Evolutionary conservation across 768 basidiomycete genomes (phyloP).

Genomic region (Lentinula detonsa): DNA sequence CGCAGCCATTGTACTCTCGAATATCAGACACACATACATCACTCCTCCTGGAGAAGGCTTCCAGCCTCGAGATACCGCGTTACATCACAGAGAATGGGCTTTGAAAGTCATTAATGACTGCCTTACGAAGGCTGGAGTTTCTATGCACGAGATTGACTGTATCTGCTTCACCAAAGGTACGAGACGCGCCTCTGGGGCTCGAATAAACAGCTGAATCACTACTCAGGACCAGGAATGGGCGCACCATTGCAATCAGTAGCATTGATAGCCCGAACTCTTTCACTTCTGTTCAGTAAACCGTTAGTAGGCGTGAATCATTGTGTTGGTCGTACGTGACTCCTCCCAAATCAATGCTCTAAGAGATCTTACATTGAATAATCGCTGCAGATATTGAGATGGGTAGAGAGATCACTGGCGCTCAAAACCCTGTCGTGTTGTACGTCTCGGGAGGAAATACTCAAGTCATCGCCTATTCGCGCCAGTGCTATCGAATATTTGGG

Average conservation of each 20-base stretch:
- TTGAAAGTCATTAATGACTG: constrained; percentile 77
- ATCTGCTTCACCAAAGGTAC: constrained; percentile 96
- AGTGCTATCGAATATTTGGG: constrained; percentile 97
- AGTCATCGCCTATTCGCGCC: constrained; percentile 96
- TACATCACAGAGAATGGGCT: constrained; percentile 94
- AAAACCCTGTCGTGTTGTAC: constrained; percentile 94
- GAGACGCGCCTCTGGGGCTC: constrained; percentile 6
- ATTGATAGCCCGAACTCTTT: constrained; percentile 85
- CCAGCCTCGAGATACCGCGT: constrained; percentile 90
- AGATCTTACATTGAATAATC: not conserved
- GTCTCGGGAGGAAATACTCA: constrained; percentile 99
- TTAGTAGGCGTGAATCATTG: constrained; percentile 99
- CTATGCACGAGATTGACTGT: constrained; percentile 80
- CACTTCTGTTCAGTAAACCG: constrained; percentile 84
- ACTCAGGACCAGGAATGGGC: constrained; percentile 96
- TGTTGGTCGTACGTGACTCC: constrained; percentile 74
- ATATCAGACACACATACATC: constrained; percentile 96
- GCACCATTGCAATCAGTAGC: constrained; percentile 94
- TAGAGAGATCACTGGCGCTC: constrained; percentile 87
- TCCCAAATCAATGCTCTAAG: not conserved
- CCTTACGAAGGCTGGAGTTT: constrained; percentile 57
- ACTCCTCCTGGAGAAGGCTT: constrained; percentile 99
- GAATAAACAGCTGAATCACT: not conserved
- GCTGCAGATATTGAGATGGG: constrained; percentile 96
- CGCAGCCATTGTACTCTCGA: constrained; percentile 75